phyloP scores from a whole-genome alignment of 768 basidiomycete species.

The Pleurotus salmoneostramineus region DNA sequence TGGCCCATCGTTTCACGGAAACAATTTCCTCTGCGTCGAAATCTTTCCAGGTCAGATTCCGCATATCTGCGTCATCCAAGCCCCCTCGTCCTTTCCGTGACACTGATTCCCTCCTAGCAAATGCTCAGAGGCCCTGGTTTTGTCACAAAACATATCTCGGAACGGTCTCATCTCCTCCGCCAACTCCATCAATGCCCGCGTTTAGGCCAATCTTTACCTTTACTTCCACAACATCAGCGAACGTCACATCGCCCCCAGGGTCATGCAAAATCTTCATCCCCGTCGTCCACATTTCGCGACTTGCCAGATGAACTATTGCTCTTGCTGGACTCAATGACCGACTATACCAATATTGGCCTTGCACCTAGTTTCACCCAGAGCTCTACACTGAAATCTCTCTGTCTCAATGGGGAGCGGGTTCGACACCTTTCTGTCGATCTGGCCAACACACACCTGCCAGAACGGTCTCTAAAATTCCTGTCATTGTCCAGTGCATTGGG shows the following conservation, averaged over 20 bases:
- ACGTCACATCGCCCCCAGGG: neutral
- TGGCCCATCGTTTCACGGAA: no score
- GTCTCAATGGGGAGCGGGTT: constrained; percentile 28
- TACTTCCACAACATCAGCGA: neutral
- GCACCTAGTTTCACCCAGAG: constrained; percentile 11
- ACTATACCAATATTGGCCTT: constrained; percentile 3
- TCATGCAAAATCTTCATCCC: neutral
- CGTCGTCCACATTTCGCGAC: neutral
- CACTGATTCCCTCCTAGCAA: neutral
- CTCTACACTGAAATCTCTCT: constrained; percentile 18
- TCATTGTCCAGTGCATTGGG: constrained; percentile 46
- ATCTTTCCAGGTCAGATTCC: neutral
- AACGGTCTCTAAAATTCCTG: constrained; percentile 41
- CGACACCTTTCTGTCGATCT: constrained; percentile 26
- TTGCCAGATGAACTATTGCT: neutral
- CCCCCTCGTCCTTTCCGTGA: neutral
- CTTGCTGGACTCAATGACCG: neutral
- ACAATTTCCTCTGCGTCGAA: neutral
- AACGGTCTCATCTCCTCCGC: neutral
- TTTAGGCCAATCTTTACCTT: neutral
- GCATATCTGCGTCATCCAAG: neutral
- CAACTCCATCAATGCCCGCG: neutral
- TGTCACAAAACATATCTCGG: neutral
- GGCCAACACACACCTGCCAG: constrained; percentile 28
- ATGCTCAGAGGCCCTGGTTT: constrained; percentile 4